phyloP scores from a whole-genome alignment of 495 filamentous ascomycete species.

The Aspergillus baeticus region DNA sequence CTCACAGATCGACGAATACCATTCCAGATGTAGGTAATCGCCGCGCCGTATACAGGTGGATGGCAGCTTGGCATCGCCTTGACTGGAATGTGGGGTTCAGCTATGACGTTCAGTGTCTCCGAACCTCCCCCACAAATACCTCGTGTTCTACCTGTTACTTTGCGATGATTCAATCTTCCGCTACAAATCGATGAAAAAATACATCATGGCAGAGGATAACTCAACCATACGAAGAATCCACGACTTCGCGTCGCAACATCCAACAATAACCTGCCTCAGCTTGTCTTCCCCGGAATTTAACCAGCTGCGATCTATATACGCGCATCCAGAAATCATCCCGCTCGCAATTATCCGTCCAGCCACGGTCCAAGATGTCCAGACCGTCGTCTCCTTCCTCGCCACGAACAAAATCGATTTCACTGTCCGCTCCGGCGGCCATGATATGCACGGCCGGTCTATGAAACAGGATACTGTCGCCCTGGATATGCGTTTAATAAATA shows the following conservation, averaged over 20 bases:
- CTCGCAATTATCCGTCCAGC: constrained; percentile 33
- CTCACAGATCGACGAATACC: too few species aligned
- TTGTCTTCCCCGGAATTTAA: constrained; percentile 23
- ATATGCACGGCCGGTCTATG: constrained; percentile 26
- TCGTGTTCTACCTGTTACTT: too few species aligned
- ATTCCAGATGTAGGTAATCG: too few species aligned
- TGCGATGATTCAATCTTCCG: too few species aligned
- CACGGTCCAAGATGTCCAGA: constrained; percentile 25
- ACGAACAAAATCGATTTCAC: constrained; percentile 27
- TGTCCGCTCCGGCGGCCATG: constrained; percentile 40
- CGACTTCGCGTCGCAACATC: constrained; percentile 19
- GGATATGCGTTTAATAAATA: constrained; percentile 35
- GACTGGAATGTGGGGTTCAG: too few species aligned
- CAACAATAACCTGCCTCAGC: constrained; percentile 24
- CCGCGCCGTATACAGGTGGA: too few species aligned
- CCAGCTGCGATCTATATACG: constrained; percentile 13
- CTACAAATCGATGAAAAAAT: too few species aligned
- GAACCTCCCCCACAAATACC: too few species aligned
- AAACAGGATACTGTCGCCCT: constrained; percentile 29
- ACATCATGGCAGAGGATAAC: too few species aligned
- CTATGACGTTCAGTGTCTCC: too few species aligned
- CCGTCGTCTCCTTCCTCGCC: constrained; percentile 22
- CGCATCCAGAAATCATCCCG: constrained; percentile 17
- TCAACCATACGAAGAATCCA: constrained; percentile 5
- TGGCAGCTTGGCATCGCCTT: too few species aligned